Conservation (phyloP, 768 basidiomycete genomes). For the Amanita subjunquillea region DNA sequence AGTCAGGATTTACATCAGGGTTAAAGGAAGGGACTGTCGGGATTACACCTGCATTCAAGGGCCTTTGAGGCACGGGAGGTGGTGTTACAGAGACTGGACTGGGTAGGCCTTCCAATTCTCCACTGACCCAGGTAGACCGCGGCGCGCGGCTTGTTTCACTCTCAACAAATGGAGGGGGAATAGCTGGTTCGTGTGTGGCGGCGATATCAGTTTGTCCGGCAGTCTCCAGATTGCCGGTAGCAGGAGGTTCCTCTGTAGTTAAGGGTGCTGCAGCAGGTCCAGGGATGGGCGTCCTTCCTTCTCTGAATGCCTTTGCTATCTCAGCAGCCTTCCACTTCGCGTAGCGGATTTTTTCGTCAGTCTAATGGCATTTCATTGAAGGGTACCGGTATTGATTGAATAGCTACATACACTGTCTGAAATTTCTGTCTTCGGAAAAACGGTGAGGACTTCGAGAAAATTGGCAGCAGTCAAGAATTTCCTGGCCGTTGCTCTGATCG, state of each 20-base stretch:
- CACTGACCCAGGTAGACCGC: conserved; percentile 27
- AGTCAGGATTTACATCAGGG: neutral
- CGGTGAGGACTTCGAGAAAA: conserved; percentile 82
- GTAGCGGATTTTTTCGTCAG: conserved; percentile 83
- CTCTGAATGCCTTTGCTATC: conserved; percentile 90
- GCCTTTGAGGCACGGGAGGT: conserved; percentile 14
- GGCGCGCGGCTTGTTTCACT: neutral
- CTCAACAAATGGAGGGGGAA: no score
- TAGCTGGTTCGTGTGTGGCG: neutral
- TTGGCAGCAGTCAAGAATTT: conserved; percentile 94
- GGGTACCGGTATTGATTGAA: conserved; percentile 1
- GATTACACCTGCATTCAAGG: neutral
- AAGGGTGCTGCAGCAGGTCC: conserved; percentile 29
- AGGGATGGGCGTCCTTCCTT: conserved; percentile 74
- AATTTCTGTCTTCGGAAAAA: conserved; percentile 53
- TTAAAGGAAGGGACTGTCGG: neutral
- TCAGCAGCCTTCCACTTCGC: conserved; percentile 97
- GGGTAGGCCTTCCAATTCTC: conserved; percentile 25
- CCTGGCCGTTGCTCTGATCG: conserved; percentile 71
- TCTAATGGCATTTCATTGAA: conserved; percentile 27
- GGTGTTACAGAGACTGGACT: conserved; percentile 11
- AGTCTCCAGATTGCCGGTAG: neutral
- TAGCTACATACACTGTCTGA: conserved; percentile 42
- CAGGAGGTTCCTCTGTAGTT: neutral
- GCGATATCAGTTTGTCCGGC: neutral